Evolutionary conservation across 75 land plant genomes (phyloP).

Genomic region (Pseudotsuga menziesii): DNA sequence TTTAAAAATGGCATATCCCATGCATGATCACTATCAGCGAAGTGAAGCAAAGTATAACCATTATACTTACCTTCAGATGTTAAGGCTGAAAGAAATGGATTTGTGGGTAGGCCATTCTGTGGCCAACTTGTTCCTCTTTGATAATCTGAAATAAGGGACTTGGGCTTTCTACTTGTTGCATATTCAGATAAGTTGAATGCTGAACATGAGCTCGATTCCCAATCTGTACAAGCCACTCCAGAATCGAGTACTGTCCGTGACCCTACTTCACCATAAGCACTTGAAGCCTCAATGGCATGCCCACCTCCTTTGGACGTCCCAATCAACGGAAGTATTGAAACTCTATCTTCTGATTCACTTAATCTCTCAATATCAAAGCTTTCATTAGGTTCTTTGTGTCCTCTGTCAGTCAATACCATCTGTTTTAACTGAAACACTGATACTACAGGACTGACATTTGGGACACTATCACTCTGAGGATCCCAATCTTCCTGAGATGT

Average conservation of each 20-base stretch:
- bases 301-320: background rate
- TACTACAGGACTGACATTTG: background rate
- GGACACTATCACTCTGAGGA: background rate
- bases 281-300: background rate
- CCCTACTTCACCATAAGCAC: background rate
- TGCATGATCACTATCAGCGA: background rate
- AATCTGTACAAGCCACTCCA: background rate
- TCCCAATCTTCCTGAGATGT: background rate
- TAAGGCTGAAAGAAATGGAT: constrained; percentile 26
- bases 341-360: background rate
- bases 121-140: constrained; percentile 29
- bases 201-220: background rate
- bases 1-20: background rate
- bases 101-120: constrained; percentile 23
- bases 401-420: background rate
- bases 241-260: background rate
- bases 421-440: constrained; percentile 1
- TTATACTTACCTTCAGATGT: background rate
- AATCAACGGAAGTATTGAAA: background rate
- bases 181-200: background rate
- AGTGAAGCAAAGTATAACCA: background rate
- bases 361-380: background rate
- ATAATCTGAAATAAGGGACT: constrained; percentile 14
- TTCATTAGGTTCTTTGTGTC: background rate
- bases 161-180: background rate